Conservation (phyloP, 1,139 yeast species). For the Pichia sp. region DNA sequence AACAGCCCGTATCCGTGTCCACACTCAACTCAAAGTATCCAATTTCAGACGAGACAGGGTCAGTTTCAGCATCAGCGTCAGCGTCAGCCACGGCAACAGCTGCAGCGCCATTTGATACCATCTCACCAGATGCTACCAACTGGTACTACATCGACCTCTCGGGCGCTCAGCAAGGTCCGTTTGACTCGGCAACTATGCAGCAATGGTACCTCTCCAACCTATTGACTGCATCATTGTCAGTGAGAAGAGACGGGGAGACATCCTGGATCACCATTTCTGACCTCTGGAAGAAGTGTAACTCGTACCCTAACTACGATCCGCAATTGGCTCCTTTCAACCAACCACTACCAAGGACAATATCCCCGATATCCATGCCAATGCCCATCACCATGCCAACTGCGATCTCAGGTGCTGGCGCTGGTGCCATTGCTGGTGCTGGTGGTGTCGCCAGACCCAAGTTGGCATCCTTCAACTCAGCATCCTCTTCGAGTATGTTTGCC, state of each 20-base stretch:
- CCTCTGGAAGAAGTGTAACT: constrained; percentile 5
- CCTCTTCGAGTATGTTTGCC: constrained; percentile 6
- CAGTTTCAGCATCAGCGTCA: not conserved
- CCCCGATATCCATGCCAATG: not conserved
- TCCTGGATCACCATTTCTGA: constrained; percentile 37
- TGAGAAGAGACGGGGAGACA: constrained; percentile 48
- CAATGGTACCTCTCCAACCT: constrained; percentile 66
- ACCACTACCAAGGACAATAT: not conserved
- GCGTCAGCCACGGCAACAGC: not conserved
- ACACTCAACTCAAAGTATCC: constrained; percentile 7
- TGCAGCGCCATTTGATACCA: too few species aligned
- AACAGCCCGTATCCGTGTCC: not conserved
- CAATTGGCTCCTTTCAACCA: constrained; percentile 8
- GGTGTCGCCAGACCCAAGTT: not conserved
- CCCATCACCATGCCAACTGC: too few species aligned
- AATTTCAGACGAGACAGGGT: too few species aligned
- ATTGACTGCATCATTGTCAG: constrained; percentile 45
- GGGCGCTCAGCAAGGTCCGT: constrained; percentile 76
- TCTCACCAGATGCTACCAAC: not conserved
- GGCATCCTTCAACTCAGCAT: not conserved
- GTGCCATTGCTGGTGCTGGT: too few species aligned
- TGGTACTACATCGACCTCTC: constrained; percentile 73
- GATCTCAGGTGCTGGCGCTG: too few species aligned
- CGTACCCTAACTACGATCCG: constrained; percentile 23
- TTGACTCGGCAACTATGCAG: constrained; percentile 69